Conservation (phyloP, 2,329 filamentous ascomycete species). For the Penicillium olsonii region DNA sequence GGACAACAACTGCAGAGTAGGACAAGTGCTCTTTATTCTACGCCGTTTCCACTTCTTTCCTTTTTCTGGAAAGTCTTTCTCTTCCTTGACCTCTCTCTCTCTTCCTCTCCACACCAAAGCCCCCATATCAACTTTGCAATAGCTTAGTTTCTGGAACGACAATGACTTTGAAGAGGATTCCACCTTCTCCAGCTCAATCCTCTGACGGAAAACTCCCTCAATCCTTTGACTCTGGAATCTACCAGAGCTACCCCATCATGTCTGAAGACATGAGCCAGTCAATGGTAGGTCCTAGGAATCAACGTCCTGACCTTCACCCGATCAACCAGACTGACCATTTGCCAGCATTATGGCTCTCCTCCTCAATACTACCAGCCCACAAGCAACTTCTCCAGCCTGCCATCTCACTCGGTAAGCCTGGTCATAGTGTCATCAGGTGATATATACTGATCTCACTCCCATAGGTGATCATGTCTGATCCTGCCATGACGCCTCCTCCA, state of each 20-base stretch:
- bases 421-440: neutral
- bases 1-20: constrained; percentile 10
- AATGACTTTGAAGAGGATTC: constrained; percentile 20
- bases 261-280: constrained; percentile 5
- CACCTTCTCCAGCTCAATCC: constrained; percentile 35
- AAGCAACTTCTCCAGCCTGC: constrained; percentile 15
- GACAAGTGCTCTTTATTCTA: constrained; percentile 15
- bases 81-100: constrained; percentile 6
- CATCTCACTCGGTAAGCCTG: constrained; percentile 22
- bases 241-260: constrained; percentile 15
- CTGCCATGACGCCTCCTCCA: constrained; percentile 28
- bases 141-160: constrained; percentile 4
- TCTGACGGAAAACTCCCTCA: constrained; percentile 25
- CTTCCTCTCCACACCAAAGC: constrained; percentile 4
- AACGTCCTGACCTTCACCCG: neutral
- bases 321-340: neutral
- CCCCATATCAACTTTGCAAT: neutral
- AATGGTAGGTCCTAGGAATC: neutral
- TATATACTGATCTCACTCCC: neutral
- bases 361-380: constrained; percentile 17
- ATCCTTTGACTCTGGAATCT: constrained; percentile 13
- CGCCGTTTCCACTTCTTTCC: constrained; percentile 25
- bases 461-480: constrained; percentile 20
- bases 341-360: constrained; percentile 21
- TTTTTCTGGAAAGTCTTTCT: constrained; percentile 21